Conservation (phyloP, 257 asterid genomes). For the Solanum clarkiae region DNA sequence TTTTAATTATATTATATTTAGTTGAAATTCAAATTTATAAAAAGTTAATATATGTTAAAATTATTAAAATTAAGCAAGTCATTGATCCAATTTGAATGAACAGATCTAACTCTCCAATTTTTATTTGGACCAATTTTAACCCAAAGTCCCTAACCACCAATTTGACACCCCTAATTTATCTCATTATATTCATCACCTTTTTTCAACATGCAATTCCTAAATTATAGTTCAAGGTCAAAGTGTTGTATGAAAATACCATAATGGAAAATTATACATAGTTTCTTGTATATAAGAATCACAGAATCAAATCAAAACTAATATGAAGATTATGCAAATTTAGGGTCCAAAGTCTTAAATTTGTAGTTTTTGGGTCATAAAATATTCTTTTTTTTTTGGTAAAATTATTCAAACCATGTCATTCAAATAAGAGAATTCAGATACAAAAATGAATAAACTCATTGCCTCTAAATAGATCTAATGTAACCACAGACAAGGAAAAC, state of each 20-base stretch:
- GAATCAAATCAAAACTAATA: background rate
- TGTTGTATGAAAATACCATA: background rate
- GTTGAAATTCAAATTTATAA: too few species aligned
- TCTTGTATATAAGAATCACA: background rate
- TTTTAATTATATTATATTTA: too few species aligned
- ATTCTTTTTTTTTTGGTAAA: background rate
- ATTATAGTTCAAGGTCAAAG: background rate
- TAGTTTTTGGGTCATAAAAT: background rate
- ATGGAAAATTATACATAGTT: background rate
- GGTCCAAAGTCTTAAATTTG: background rate
- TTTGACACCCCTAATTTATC: too few species aligned
- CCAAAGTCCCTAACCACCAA: too few species aligned
- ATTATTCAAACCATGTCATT: background rate
- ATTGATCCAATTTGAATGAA: too few species aligned
- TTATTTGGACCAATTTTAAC: too few species aligned
- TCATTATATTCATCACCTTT: background rate
- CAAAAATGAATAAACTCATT: background rate
- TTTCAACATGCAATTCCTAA: background rate
- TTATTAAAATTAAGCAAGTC: too few species aligned
- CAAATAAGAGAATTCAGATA: too few species aligned
- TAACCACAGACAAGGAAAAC: background rate
- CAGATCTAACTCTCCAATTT: too few species aligned
- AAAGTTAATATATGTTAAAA: too few species aligned
- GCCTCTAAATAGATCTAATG: background rate
- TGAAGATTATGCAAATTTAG: background rate